These are phyloP conservation scores for Erigeron canadensis DNA, from an alignment of 129 eudicot species.

Conservation along the genomic window DNA sequence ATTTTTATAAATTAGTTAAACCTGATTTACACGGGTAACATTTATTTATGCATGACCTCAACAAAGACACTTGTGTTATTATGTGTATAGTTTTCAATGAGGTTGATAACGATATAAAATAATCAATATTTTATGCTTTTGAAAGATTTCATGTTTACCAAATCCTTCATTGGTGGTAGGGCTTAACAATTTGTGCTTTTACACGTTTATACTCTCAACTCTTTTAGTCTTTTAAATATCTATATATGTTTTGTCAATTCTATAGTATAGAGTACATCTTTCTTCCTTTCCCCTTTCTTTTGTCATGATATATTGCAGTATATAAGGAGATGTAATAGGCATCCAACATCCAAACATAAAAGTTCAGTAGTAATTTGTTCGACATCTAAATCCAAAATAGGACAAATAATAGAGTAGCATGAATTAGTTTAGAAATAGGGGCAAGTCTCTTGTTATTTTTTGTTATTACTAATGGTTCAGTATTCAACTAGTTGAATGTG, in stretches of 20 bases:
- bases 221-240: not conserved
- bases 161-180: constrained; percentile 6
- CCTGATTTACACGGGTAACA: not conserved
- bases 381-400: not conserved
- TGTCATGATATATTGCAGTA: not conserved
- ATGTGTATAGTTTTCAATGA: not conserved
- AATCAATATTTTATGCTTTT: constrained; percentile 1
- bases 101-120: constrained; percentile 17
- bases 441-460: not conserved
- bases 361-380: not conserved
- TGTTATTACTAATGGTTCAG: not conserved
- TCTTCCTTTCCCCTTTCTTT: not conserved
- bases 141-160: constrained; percentile 24
- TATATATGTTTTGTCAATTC: not conserved
- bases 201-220: not conserved
- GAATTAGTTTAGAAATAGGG: not conserved
- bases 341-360: not conserved
- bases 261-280: not conserved
- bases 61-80: constrained; percentile 11
- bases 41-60: not conserved
- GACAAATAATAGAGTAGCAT: not conserved
- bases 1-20: not conserved
- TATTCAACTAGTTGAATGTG: not conserved
- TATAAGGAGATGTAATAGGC: not conserved
- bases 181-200: constrained; percentile 5